Evolutionary conservation across 1,139 yeast species (phyloP).

Genomic region (Yamadazyma friedrichii): DNA sequence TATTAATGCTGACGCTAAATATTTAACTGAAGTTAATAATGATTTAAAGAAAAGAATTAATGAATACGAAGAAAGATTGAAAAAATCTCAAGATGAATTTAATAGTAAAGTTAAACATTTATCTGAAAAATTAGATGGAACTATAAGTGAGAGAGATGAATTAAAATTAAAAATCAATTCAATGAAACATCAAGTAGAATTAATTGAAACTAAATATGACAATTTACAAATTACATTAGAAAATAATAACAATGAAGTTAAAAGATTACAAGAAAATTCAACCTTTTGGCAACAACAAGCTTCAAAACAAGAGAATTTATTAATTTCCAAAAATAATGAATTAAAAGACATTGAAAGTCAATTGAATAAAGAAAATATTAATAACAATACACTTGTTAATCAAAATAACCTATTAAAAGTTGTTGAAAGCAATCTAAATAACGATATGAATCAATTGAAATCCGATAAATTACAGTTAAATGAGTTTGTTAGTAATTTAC

Average conservation of each 20-base stretch:
- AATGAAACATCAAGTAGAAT: conserved; percentile 31
- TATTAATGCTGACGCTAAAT: conserved; percentile 16
- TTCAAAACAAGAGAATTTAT: conserved; percentile 53
- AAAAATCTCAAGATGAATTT: conserved; percentile 31
- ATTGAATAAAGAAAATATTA: conserved; percentile 44
- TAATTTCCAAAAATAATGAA: conserved; percentile 55
- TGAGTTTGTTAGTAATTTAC: conserved; percentile 60
- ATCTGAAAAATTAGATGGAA: conserved; percentile 26
- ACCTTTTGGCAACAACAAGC: conserved; percentile 52
- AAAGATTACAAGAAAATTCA: conserved; percentile 46
- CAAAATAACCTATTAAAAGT: conserved; percentile 55
- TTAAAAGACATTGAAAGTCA: conserved; percentile 57
- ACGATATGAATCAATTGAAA: conserved; percentile 53
- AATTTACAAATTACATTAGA: conserved; percentile 37
- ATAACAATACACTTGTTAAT: conserved; percentile 49
- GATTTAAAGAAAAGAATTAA: conserved; percentile 29
- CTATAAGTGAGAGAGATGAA: conserved; percentile 30
- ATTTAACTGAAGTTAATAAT: conserved; percentile 27
- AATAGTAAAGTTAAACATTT: conserved; percentile 23
- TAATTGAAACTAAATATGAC: conserved; percentile 33
- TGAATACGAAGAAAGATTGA: conserved; percentile 28
- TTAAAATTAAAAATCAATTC: conserved; percentile 29
- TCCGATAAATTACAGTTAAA: conserved; percentile 62
- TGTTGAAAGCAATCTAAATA: conserved; percentile 50
- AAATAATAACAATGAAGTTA: conserved; percentile 45